Base-by-base conservation (phyloP, 2,329 filamentous ascomycete species). In the Penicillium sumatraense region DNA sequence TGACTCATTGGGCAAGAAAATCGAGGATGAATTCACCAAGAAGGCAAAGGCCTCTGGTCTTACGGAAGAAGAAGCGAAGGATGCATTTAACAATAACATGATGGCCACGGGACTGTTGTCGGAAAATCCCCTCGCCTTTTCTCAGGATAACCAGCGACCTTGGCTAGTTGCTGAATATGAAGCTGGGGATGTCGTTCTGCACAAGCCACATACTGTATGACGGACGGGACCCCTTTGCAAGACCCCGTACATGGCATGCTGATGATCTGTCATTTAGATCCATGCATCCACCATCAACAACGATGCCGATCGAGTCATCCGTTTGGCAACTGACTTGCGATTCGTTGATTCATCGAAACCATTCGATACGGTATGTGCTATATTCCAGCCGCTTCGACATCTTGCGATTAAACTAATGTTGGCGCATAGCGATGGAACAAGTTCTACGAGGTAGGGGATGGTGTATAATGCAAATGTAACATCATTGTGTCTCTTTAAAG, bases 171-270 rank as follows among this genome's bases (percentile, higher is more conserved):
- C 44, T 35, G 26, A 44, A 27, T 49, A 42, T 24, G 36, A 53
- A 36, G 51, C 51, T 42, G 44, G 51, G 8, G 51, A 53, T 49
- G 45, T 49, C 31, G 51, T 49, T 18, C 27, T 53, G 26, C 51
- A 49, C 23, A 42, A 53, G 26, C 51, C 45, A 36, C 45, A 49
- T 42, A 41, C 26, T 24, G 45, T 49, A 49, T 42, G 35, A 49
- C 20, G 11, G 16, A 26, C 10, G 8, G 3, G 13, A 13, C 27
- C 42, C 42, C 42, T 31, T 46, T 11, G 26, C n/a, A 31, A 9
- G 27, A 11, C 27, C 27, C 24, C 11, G 27, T 21, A 29, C 10
- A 5, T 16, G 35, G 23, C 21, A 40, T 36, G 35, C 18, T 18
- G 14, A n/a, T 44, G 13, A 4, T 44, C n/a, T 42, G 3, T 5